Base-by-base conservation (phyloP, 1,284 basidiomycete species). In the Meira nashicola region DNA sequence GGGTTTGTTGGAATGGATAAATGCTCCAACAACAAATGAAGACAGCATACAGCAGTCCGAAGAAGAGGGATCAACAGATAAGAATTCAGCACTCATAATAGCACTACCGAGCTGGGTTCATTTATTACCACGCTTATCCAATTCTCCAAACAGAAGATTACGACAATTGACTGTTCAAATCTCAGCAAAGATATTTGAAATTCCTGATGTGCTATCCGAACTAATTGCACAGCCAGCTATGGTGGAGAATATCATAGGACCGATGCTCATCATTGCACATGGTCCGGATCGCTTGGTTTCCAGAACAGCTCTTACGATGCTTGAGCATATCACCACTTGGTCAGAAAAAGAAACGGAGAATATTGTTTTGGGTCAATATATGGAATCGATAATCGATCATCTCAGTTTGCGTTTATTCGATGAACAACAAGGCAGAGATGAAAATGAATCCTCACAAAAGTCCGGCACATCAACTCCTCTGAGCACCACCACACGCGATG, bases 131-230 rank as follows among this genome's bases (percentile, higher is more conserved):
- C 83, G 87, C 0, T 82, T 96, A 10, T 85, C 92, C 47, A 81
- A 90, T 17, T 89, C 92, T 62, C 86, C 90, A 0, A 89, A 87
- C 12, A 85, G 91, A 39, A 85, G 90, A 41, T 83, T 93, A 19
- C 86, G 90, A 14, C 76, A 84, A 8, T 81, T 88, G 0, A 83
- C 91, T 1, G 84, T 86, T 5, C 82, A 84, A 8, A 79, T 92
- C 0, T 91, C 95, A 66, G 73, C 83, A 0, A 82, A 86, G 5
- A 80, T 96, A 5, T 82, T 92, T 7, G 60, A 60, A 11, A 55
- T 57, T n/a, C 82, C 82, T 2, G 82, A 80, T 1, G 78, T 87
- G 6, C 82, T 83, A 15, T 80, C 84, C 15, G 83, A 85, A 47
- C 79, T 89, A 3, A 73, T 88, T 12, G 83, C 84, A 58, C 84